A percentile compares a stretch with the other conserved stretches of the same genome.
Conservation (phyloP, 768 basidiomycete species). For the Boletus huronensis region DNA sequence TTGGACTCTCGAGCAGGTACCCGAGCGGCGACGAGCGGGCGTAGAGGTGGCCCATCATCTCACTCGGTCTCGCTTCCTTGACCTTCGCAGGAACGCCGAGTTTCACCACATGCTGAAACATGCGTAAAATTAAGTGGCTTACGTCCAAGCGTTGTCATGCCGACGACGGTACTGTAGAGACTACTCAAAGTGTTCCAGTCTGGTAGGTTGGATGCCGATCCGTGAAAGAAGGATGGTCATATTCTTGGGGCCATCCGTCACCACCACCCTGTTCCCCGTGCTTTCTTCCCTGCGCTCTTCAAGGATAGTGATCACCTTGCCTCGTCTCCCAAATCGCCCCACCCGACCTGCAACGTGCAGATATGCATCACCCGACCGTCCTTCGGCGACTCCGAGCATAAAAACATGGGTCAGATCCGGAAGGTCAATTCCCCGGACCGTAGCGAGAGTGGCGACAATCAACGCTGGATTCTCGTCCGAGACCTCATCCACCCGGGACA, state of each 20-base stretch:
- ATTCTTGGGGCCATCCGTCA: slow-evolving; percentile 35
- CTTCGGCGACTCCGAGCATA: slow-evolving; percentile 58
- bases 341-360: slow-evolving; percentile 71
- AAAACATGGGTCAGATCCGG: slow-evolving; percentile 73
- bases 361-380: slow-evolving; percentile 54
- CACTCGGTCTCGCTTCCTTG: neutral
- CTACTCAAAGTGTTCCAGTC: slow-evolving; percentile 52
- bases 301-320: slow-evolving; percentile 65
- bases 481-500: slow-evolving; percentile 31
- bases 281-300: slow-evolving; percentile 35
- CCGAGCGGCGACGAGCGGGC: slow-evolving; percentile 6
- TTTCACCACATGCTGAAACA: neutral
- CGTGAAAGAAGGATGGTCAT: slow-evolving; percentile 45
- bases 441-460: slow-evolving; percentile 66
- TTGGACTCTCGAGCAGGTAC: neutral
- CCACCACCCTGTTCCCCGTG: slow-evolving; percentile 25
- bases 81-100: neutral
- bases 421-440: slow-evolving; percentile 70
- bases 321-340: slow-evolving; percentile 64
- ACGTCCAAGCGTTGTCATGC: slow-evolving; percentile 10
- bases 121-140: neutral
- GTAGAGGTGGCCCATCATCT: slow-evolving; percentile 2
- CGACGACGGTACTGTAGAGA: too few species aligned
- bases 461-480: slow-evolving; percentile 53
- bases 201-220: slow-evolving; percentile 43